Evolutionary conservation across 2,329 filamentous ascomycete species (phyloP).

Genomic region (Mycosphaerelloides madeirae): DNA sequence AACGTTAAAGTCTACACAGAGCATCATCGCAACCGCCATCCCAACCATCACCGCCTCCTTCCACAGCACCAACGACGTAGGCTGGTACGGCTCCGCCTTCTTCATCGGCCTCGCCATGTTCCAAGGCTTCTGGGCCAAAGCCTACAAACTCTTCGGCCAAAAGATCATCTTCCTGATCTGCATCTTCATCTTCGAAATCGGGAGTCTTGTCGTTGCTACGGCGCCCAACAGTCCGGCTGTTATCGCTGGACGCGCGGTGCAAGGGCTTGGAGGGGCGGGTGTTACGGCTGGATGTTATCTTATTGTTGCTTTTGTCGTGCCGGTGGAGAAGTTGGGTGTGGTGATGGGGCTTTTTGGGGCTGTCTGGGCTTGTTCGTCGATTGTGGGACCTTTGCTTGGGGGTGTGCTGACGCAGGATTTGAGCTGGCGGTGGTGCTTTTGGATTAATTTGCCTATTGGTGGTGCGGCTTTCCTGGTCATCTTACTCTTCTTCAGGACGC

Average conservation of each 20-base stretch:
- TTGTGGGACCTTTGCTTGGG: constrained; percentile 49
- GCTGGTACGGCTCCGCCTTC: constrained; percentile 34
- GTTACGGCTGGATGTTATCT: constrained; percentile 30
- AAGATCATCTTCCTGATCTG: constrained; percentile 34
- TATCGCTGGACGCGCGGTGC: constrained; percentile 48
- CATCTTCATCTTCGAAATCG: constrained; percentile 41
- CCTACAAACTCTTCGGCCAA: constrained; percentile 22
- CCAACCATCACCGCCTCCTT: constrained; percentile 35
- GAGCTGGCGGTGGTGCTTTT: constrained; percentile 44
- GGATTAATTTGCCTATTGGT: constrained; percentile 43
- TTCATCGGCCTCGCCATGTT: constrained; percentile 33
- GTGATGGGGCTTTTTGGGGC: constrained; percentile 29
- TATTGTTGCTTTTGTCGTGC: constrained; percentile 11
- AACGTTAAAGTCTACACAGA: too few species aligned
- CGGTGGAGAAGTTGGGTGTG: constrained; percentile 30
- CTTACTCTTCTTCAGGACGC: constrained; percentile 29
- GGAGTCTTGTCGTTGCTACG: constrained; percentile 33
- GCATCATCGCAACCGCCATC: constrained; percentile 30
- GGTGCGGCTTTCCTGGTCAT: constrained; percentile 30
- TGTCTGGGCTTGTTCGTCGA: constrained; percentile 39
- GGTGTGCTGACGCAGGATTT: constrained; percentile 42
- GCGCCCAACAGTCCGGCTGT: constrained; percentile 33
- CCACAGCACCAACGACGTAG: constrained; percentile 29
- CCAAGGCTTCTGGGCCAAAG: constrained; percentile 31
- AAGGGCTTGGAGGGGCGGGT: constrained; percentile 49